These are phyloP conservation scores for Saccharomycopsis fermentans DNA, from an alignment of 805 yeast genomes.

Conservation along the genomic window DNA sequence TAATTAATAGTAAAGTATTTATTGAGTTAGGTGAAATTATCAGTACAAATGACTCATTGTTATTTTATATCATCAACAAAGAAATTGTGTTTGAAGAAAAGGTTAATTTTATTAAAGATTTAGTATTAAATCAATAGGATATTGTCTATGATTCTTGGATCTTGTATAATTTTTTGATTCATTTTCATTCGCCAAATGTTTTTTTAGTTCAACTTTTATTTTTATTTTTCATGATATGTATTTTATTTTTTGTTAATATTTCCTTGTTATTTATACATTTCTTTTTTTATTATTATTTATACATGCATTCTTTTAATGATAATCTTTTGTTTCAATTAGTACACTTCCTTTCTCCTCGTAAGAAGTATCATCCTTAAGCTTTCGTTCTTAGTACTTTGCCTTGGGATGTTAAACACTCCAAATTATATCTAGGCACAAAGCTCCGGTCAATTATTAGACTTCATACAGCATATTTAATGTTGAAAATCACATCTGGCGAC, in stretches of 20 bases:
- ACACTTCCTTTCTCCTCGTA: neutral
- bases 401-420: too few species aligned
- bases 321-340: neutral
- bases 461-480: too few species aligned
- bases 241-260: neutral
- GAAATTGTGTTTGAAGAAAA: conserved; percentile 16
- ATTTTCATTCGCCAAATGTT: neutral
- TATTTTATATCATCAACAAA: conserved; percentile 15
- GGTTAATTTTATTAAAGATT: conserved; percentile 15
- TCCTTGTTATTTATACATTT: neutral
- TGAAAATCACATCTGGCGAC: too few species aligned
- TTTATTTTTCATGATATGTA: neutral
- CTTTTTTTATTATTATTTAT: neutral
- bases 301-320: neutral
- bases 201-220: neutral
- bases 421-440: too few species aligned
- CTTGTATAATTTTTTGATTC: neutral
- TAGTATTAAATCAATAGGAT: neutral
- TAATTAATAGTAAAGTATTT: conserved; percentile 12
- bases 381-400: too few species aligned
- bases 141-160: neutral
- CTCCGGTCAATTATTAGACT: too few species aligned
- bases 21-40: conserved; percentile 11
- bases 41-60: conserved; percentile 13
- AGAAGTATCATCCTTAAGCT: neutral